phyloP scores from a whole-genome alignment of 2,329 filamentous ascomycete genomes.

The Eutypella sp. region DNA sequence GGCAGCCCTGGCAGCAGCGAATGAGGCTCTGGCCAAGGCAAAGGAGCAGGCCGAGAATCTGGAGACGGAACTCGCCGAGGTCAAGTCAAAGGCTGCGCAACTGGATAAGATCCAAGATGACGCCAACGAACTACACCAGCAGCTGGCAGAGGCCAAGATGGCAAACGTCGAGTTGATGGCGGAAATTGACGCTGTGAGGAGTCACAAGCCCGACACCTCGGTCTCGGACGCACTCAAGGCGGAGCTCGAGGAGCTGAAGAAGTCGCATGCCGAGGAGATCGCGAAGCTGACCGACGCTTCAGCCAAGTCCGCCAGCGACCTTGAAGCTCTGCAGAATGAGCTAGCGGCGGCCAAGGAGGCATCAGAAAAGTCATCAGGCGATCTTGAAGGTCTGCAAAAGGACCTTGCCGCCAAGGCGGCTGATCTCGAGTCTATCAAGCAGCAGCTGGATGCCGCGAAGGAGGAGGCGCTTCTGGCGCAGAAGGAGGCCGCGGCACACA shows the following conservation, averaged over 20 bases:
- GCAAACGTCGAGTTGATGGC: constrained; percentile 54
- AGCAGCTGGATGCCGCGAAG: constrained; percentile 38
- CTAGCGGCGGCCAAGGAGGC: constrained; percentile 32
- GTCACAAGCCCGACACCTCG: constrained; percentile 50
- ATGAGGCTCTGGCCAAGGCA: constrained; percentile 26
- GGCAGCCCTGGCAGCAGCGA: constrained; percentile 29
- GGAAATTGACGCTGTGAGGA: constrained; percentile 55
- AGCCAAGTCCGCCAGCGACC: constrained; percentile 3
- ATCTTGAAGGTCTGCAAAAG: constrained; percentile 21
- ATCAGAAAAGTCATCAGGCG: constrained; percentile 21
- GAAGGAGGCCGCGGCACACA: constrained; percentile 50
- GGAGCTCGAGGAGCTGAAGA: constrained; percentile 45
- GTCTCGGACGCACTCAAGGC: constrained; percentile 47
- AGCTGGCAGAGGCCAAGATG: constrained; percentile 56
- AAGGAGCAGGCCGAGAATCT: constrained; percentile 23
- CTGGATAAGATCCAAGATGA: constrained; percentile 44
- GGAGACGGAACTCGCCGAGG: constrained; percentile 30
- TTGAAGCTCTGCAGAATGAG: constrained; percentile 30
- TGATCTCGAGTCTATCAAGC: constrained; percentile 28
- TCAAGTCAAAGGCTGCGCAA: constrained; percentile 30
- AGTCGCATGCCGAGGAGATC: constrained; percentile 40
- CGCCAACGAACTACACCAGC: constrained; percentile 43
- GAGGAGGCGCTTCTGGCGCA: constrained; percentile 34
- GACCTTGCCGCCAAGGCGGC: constrained; percentile 28
- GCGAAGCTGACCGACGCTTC: constrained; percentile 25